Percentiles rank a stretch among this genome's conserved stretches.
phyloP scores from a whole-genome alignment of 1,284 basidiomycete genomes.

The Ustanciosporium gigantosporum region DNA sequence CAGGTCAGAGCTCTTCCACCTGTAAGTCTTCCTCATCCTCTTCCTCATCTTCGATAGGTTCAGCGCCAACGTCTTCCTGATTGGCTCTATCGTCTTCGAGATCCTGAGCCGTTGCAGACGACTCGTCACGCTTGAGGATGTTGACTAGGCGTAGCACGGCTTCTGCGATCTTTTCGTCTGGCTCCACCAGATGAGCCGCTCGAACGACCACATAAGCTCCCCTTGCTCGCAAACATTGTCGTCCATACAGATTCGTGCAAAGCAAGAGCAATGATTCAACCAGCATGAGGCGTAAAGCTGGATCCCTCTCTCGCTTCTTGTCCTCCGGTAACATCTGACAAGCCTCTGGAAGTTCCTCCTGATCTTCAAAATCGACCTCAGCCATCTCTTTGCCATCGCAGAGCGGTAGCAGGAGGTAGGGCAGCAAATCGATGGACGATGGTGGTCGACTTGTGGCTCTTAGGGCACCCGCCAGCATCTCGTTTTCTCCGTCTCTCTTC shows the following conservation, averaged over 20 bases:
- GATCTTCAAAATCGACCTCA: constrained; percentile 68
- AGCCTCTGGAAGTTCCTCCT: constrained; percentile 80
- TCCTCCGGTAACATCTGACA: constrained; percentile 85
- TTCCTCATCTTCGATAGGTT: constrained; percentile 2
- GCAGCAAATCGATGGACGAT: constrained; percentile 56
- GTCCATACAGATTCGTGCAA: constrained; percentile 83
- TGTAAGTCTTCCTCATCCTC: constrained; percentile 40
- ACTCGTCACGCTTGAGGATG: constrained; percentile 58
- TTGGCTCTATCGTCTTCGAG: constrained; percentile 31
- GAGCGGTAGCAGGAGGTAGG: constrained; percentile 76
- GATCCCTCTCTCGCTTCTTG: constrained; percentile 82
- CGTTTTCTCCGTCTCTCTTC: constrained; percentile 24
- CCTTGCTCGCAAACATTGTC: constrained; percentile 76
- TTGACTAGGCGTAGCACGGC: constrained; percentile 57
- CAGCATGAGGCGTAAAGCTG: constrained; percentile 77
- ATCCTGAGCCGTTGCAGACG: constrained; percentile 41
- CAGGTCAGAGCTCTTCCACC: constrained; percentile 55
- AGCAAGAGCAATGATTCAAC: constrained; percentile 87
- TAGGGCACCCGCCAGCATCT: constrained; percentile 40
- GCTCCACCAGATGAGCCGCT: constrained; percentile 78
- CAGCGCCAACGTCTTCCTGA: constrained; percentile 37
- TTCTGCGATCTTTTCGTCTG: constrained; percentile 69
- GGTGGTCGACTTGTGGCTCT: constrained; percentile 38
- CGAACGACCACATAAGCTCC: constrained; percentile 88
- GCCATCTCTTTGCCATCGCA: constrained; percentile 82